A percentile compares a stretch with the other conserved stretches of the same genome.
Evolutionary conservation across 306 rosid genomes (phyloP).

Genomic region (Acmispon strigosus): DNA sequence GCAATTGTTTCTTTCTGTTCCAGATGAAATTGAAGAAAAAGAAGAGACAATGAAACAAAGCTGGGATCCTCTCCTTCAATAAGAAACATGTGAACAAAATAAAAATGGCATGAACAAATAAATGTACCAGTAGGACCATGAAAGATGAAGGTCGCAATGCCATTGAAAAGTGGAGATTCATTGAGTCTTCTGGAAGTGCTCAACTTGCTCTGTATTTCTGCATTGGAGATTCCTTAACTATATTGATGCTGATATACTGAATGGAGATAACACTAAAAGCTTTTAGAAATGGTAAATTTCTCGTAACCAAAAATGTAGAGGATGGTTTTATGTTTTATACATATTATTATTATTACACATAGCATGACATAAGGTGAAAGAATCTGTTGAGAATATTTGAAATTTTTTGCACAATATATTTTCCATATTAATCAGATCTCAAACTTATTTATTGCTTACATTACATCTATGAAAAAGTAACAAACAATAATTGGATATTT

Average conservation of each 20-base stretch:
- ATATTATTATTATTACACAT: background rate
- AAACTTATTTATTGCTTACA: no score
- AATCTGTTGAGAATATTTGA: background rate
- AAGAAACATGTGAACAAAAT: no score
- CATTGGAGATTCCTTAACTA: background rate
- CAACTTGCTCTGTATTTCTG: background rate
- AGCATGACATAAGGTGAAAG: background rate
- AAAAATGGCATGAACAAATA: background rate
- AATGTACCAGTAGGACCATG: slow-evolving; percentile 1
- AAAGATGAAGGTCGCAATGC: background rate
- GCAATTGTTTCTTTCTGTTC: background rate
- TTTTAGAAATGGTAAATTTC: background rate
- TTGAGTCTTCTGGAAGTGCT: background rate
- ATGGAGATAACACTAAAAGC: background rate
- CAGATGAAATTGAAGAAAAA: background rate
- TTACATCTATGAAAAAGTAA: no score
- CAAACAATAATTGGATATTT: no score
- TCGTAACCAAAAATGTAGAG: background rate
- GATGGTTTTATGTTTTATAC: background rate
- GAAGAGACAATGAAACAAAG: background rate
- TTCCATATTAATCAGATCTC: background rate
- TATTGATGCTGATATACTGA: background rate
- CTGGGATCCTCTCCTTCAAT: no score
- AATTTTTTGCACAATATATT: background rate
- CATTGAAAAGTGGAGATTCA: slow-evolving; percentile 15